phyloP scores from a whole-genome alignment of 768 basidiomycete species.

The Cubamyces sp. region DNA sequence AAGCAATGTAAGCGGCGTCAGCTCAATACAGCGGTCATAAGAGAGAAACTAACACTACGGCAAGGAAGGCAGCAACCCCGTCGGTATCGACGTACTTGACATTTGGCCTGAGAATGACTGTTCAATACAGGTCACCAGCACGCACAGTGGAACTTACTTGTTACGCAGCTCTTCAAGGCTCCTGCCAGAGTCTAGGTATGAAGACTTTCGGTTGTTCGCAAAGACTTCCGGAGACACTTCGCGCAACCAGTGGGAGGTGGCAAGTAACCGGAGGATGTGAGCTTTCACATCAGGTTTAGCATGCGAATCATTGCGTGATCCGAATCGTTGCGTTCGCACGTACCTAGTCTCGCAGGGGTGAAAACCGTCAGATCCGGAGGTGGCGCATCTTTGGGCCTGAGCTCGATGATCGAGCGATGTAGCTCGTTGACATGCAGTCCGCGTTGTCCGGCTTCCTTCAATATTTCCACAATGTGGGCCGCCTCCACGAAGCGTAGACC shows the following conservation, averaged over 20 bases:
- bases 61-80: slow-evolving; percentile 72
- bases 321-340: slow-evolving; percentile 3
- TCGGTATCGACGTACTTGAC: slow-evolving; percentile 68
- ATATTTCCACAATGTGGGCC: slow-evolving; percentile 21
- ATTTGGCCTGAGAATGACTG: slow-evolving; percentile 47
- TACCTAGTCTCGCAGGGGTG: not conserved
- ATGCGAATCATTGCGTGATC: not conserved
- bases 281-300: not conserved
- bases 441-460: slow-evolving; percentile 23
- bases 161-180: slow-evolving; percentile 1
- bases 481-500: slow-evolving; percentile 15
- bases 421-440: slow-evolving; percentile 4
- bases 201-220: slow-evolving; percentile 26
- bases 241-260: slow-evolving; percentile 27
- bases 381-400: slow-evolving; percentile 15
- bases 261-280: slow-evolving; percentile 26
- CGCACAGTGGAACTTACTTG: not conserved
- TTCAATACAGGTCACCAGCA: not conserved
- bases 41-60: slow-evolving; percentile 53
- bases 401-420: not conserved
- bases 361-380: not conserved
- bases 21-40: not conserved
- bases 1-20: not conserved
- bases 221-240: slow-evolving; percentile 30
- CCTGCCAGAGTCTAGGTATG: slow-evolving; percentile 26